Evolutionary conservation across 225 moss, liverwort and hornwort species (phyloP), one percentile per base, ranked within the genome.

Genomic region (Sphagnum contortum): DNA sequence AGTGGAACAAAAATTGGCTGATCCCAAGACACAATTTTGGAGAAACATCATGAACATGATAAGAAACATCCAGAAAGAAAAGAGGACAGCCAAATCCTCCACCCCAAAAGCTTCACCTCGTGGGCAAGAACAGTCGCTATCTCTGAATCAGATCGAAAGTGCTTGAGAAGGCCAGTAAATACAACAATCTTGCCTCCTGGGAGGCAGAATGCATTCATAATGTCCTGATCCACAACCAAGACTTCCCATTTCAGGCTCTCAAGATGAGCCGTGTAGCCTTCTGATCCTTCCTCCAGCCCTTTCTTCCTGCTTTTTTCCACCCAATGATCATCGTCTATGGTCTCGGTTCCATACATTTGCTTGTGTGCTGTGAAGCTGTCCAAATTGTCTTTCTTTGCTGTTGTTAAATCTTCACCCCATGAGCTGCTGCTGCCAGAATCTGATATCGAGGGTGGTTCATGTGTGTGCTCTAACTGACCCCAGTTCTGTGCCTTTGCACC

Each of bases 121-220:
- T 98, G 98, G 46, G 85, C 93, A 47, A 98, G 70, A 47, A 98
- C 98, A 44, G 93, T 91, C 9, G 98, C 87, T 57, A 98, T 59
- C 64, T 98, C 91, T 12, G 76, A 8, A 55, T 98, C 91, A 0
- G 86, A 74, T 3, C 76, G 88, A 50, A 93, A 91, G 61, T 76
- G 82, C 54, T 93, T 93, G n/a, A 98, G 81, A 46, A 98, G 71
- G 2, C 98, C 98, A 3, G 98, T 91, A 69, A 83, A 98, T 14
- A 98, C 98, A 4, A 98, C 91, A 29, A 98, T 91, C 80, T 98
- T 98, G 63, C 98, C 98, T 12, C 98, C 98, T 3, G 98, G 98
- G 48, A 93, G 80, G 66, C 98, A 98, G 29, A 93, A 76, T 4
- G 98, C 98, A 62, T 98, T 98, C 73, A 98, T 83, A 56, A 77